Percentiles rank a stretch among this genome's conserved stretches.
Conservation (phyloP, 129 eudicot genomes). For the Flaveria bidentis region DNA sequence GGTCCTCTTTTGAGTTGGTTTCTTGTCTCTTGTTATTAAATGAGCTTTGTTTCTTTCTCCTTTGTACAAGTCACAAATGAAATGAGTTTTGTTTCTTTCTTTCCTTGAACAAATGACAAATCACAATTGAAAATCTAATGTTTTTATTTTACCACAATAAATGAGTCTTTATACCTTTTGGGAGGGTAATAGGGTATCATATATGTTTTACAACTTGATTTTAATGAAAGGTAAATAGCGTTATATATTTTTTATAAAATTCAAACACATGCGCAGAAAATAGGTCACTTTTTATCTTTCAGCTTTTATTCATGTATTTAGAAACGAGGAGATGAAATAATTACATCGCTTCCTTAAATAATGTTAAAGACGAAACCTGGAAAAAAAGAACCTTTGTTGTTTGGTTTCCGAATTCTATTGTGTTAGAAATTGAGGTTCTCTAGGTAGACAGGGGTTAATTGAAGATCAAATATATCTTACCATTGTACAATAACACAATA, state of each 20-base stretch:
- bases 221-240: not conserved
- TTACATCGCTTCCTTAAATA: not conserved
- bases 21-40: conserved; percentile 33
- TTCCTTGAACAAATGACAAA: not conserved
- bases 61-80: conserved; percentile 13
- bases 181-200: not conserved
- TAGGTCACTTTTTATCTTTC: not conserved
- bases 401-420: not conserved
- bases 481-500: not conserved
- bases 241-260: not conserved
- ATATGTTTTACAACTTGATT: not conserved
- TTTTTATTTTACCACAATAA: conserved; percentile 8
- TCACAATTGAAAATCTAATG: not conserved
- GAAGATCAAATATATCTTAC: too few relatives aligned
- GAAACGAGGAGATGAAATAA: not conserved
- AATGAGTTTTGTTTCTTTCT: conserved; percentile 33
- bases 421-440: too few relatives aligned
- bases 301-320: not conserved
- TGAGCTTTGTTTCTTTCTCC: conserved; percentile 31
- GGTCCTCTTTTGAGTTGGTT: conserved; percentile 19
- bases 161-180: not conserved
- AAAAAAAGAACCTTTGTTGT: not conserved
- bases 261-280: not conserved
- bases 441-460: too few relatives aligned
- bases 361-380: not conserved